Evolutionary conservation across 2,329 filamentous ascomycete species (phyloP).

Genomic region (Fusarium sp.): DNA sequence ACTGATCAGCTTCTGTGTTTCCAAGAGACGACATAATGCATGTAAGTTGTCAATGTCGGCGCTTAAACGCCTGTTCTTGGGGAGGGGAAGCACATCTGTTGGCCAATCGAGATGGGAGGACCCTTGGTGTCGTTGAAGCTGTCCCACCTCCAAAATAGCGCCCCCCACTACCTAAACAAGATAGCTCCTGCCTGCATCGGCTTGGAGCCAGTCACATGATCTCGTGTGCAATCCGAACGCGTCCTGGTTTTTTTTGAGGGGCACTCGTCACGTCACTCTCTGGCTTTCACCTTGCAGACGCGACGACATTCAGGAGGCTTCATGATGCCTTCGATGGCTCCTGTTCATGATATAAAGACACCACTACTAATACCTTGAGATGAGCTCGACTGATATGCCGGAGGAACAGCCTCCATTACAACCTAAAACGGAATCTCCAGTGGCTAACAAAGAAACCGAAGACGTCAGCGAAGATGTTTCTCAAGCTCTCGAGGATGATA

Average conservation of each 20-base stretch:
- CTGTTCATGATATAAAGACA: slow-evolving; percentile 1
- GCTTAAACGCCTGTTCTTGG: slow-evolving; percentile 46
- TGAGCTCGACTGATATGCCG: slow-evolving; percentile 28
- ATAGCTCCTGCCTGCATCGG: slow-evolving; percentile 3
- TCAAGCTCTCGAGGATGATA: slow-evolving; percentile 15
- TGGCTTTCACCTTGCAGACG: slow-evolving; percentile 25
- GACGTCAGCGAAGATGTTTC: slow-evolving; percentile 7
- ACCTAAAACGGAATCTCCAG: slow-evolving; percentile 7
- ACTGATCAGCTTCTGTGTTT: slow-evolving; percentile 40
- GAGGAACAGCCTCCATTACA: slow-evolving; percentile 28
- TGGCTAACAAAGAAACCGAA: slow-evolving; percentile 6
- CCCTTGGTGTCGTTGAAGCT: slow-evolving; percentile 42
- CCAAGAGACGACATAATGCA: slow-evolving; percentile 44
- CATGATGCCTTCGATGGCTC: slow-evolving; percentile 37
- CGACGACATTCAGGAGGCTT: slow-evolving; percentile 26
- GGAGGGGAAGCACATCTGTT: slow-evolving; percentile 39
- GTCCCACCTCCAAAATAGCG: slow-evolving; percentile 44
- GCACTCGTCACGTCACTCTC: slow-evolving; percentile 37
- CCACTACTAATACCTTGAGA: slow-evolving; percentile 26
- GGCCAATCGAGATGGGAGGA: slow-evolving; percentile 41
- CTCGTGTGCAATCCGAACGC: slow-evolving; percentile 39
- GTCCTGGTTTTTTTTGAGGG: slow-evolving; percentile 14
- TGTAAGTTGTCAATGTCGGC: slow-evolving; percentile 45
- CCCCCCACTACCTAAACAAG: slow-evolving; percentile 32
- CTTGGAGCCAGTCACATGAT: slow-evolving; percentile 38